Conservation (phyloP, 2,329 filamentous ascomycete species). For the Cylindrodendrum hubeiense region DNA sequence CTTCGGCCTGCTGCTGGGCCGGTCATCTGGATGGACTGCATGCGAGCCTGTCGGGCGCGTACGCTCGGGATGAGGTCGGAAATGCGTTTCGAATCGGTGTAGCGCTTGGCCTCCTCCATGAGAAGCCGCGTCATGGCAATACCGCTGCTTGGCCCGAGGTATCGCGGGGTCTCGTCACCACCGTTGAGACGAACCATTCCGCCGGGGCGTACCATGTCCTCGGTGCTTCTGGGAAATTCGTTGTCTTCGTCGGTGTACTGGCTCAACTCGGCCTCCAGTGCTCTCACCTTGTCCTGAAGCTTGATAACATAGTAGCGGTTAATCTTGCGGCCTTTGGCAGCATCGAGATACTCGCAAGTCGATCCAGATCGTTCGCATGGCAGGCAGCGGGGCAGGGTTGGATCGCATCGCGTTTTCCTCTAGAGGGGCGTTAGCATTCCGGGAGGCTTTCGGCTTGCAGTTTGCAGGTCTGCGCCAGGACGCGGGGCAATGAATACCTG, state of each 20-base stretch:
- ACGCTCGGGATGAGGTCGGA: slow-evolving; percentile 89
- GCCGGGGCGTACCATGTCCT: slow-evolving; percentile 88
- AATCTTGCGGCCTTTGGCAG: slow-evolving; percentile 85
- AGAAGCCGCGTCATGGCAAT: slow-evolving; percentile 95
- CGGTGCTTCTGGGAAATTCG: slow-evolving; percentile 76
- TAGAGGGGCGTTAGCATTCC: slow-evolving; percentile 51
- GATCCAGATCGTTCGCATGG: slow-evolving; percentile 94
- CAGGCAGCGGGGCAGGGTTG: slow-evolving; percentile 88
- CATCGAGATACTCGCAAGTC: slow-evolving; percentile 95
- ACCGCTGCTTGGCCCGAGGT: slow-evolving; percentile 92
- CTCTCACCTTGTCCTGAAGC: slow-evolving; percentile 87
- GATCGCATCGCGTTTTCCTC: slow-evolving; percentile 97
- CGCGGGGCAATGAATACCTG: slow-evolving; percentile 66
- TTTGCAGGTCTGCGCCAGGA: slow-evolving; percentile 12
- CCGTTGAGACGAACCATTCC: slow-evolving; percentile 88
- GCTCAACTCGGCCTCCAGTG: slow-evolving; percentile 84
- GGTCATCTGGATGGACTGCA: slow-evolving; percentile 71
- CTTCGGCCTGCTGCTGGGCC: slow-evolving; percentile 69
- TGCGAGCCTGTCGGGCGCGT: slow-evolving; percentile 65
- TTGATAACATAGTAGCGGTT: slow-evolving; percentile 93
- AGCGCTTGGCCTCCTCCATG: slow-evolving; percentile 96
- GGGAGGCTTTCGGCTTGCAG: slow-evolving; percentile 11
- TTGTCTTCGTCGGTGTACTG: slow-evolving; percentile 83
- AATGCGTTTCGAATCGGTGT: slow-evolving; percentile 90
- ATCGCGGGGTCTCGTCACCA: slow-evolving; percentile 87